Evolutionary conservation across 306 rosid genomes (phyloP), one percentile per base, ranked within the genome.

Genomic region (Lathyrus sativus): DNA sequence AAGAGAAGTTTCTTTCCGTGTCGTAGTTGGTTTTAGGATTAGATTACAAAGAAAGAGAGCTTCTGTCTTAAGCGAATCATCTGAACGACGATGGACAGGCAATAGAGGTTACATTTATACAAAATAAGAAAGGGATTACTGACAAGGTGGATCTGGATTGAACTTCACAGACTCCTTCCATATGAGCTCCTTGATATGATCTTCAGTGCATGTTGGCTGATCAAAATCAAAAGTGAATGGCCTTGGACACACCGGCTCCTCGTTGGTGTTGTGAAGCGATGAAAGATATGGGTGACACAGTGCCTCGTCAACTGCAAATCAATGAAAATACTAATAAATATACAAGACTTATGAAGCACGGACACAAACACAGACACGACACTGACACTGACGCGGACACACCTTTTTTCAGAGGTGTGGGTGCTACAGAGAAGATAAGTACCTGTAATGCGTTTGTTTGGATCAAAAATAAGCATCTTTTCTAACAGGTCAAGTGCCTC

Each of bases 391-490:
- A 33, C 8, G 6, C 2, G 2, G 9, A 35, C 39, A 35, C 0
- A 2, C 1, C 9, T 35, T 35, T 35, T 35, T 35, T 35, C 39
- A 7, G 39, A 35, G 39, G 39, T 35, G 39, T 35, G 9, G 9
- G 39, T 35, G 39, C 68, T 55, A 55, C 65, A 31, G 39, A 54
- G 55, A 35, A 72, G 22, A 2, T 24, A 53, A 53, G 84, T 60
- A 90, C 99, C 97, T 62, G 92, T 87, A 28, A 93, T 86, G 79
- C 99, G 97, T 67, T 85, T 88, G 81, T 72, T 88, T 55, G 99
- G 97, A 80, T 93, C 99, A 67, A 93, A 93, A 44, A 93, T 90
- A 1, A 93, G 99, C 97, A 93, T 93, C 79, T 90, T 93, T 73
- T 93, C 99, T 12, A 93, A 87, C 72, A 93, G 86, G 78, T 93